Base-by-base conservation (phyloP, 352 stramenopile species). In the Phytophthora crassamura region DNA sequence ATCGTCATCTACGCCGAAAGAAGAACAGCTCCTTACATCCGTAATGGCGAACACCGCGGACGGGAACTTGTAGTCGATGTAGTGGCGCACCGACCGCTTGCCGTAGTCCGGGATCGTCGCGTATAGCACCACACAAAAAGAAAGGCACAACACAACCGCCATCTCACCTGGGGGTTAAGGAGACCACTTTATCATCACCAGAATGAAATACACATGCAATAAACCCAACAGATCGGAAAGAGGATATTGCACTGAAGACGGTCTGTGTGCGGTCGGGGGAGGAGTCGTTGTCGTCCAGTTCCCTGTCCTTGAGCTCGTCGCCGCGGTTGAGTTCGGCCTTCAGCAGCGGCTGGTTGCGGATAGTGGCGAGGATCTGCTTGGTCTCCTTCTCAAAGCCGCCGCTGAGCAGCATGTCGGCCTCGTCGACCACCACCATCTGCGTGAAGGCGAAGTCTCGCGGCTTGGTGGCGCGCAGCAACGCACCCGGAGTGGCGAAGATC, bases 161-260 rank as follows among this genome's bases (percentile, higher is more conserved):
- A 63, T 20, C 38, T 20, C 33, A 30, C 34, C 51, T 15, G 15
- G 8, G 12, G 22, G 60, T 74, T 61, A 83, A 78, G 67, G 64
- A 69, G 48, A 67, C 25, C 11, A 45, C 8, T 40, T 53, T 35
- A 67, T 28, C 11, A 45, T 7, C 38, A 57, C 34, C 35, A 28
- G 8, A 20, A 38, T 36, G 15, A 53, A 35, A 32, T 34, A 45
- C 20, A 47, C 42, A 47, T 11, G 45, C 14, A 56, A 10, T 34
- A 8, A 28, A 35, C 7, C 30, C 2, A 28, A 52, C 42, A 33
- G 11, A 48, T 14, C 36, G 28, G 39, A 49, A 60, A 72, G 68
- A 88, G 78, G 78, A 90, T 90, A 88, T 90, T 67, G 84, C 84
- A 77, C 82, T 90, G 62, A 92, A 94, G 53, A 94, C 67, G 62